A percentile compares a stretch with the other conserved stretches of the same genome.
Evolutionary conservation across 352 stramenopile species (phyloP).

Genomic region (Globisporangium mamillatum): DNA sequence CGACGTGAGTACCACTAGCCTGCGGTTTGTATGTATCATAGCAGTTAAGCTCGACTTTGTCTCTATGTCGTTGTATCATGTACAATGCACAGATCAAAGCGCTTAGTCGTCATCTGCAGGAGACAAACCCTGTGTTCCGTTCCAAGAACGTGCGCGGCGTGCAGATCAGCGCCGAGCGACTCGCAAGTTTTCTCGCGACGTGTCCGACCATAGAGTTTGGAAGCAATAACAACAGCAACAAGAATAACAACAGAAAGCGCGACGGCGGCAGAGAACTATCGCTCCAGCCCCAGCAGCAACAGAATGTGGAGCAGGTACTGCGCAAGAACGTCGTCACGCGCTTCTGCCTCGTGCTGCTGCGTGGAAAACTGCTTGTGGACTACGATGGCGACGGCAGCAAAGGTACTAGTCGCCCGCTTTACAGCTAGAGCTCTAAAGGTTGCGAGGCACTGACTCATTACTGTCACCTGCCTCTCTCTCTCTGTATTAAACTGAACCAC

Average conservation of each 20-base stretch:
- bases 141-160: constrained; percentile 27
- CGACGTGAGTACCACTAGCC: constrained; percentile 11
- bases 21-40: neutral
- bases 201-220: constrained; percentile 34
- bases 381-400: constrained; percentile 21
- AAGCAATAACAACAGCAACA: neutral
- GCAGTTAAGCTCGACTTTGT: neutral
- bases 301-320: constrained; percentile 21
- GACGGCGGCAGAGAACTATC: neutral
- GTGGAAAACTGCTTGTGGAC: constrained; percentile 30
- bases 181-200: constrained; percentile 26
- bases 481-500: too few species aligned
- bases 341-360: constrained; percentile 37
- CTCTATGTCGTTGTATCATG: neutral
- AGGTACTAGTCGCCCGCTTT: neutral
- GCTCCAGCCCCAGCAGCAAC: neutral
- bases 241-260: neutral
- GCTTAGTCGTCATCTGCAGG: constrained; percentile 30
- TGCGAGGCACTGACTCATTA: neutral
- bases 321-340: constrained; percentile 26
- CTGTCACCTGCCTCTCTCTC: neutral
- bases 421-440: neutral
- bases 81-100: constrained; percentile 20
- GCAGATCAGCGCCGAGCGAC: constrained; percentile 21
- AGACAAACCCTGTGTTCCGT: constrained; percentile 31